Conservation (phyloP, 108 stramenopile genomes). For the Pseudonitzschia pungens region DNA sequence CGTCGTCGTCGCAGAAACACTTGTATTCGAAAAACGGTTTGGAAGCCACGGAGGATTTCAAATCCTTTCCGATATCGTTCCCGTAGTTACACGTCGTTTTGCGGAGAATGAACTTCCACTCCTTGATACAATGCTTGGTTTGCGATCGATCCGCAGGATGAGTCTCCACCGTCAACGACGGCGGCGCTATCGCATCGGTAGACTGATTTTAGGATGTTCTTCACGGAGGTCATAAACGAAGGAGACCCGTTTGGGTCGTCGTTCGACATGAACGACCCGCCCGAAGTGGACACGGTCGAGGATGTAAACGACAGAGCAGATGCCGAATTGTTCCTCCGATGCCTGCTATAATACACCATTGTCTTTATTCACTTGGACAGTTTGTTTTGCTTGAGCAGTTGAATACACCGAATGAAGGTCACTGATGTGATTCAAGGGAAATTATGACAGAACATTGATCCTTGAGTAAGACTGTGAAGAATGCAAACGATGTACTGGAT, state of each 20-base stretch:
- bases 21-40: neutral
- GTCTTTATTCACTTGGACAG: neutral
- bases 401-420: no score
- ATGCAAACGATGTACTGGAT: no score
- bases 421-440: no score
- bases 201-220: neutral
- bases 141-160: neutral
- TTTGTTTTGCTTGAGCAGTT: no score
- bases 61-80: neutral
- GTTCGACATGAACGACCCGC: neutral
- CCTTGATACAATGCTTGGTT: slow-evolving; percentile 9
- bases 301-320: neutral
- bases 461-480: no score
- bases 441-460: no score
- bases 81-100: neutral
- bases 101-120: slow-evolving; percentile 10
- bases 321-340: neutral
- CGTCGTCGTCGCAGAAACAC: slow-evolving; percentile 10
- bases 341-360: neutral
- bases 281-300: neutral
- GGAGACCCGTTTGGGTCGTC: neutral
- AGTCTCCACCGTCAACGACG: neutral
- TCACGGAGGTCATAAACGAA: neutral
- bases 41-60: slow-evolving; percentile 2
- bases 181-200: slow-evolving; percentile 15